Evolutionary conservation across 2,329 filamentous ascomycete species (phyloP), one percentile per base, ranked within the genome.

Genomic region (Cladosporium phlei): DNA sequence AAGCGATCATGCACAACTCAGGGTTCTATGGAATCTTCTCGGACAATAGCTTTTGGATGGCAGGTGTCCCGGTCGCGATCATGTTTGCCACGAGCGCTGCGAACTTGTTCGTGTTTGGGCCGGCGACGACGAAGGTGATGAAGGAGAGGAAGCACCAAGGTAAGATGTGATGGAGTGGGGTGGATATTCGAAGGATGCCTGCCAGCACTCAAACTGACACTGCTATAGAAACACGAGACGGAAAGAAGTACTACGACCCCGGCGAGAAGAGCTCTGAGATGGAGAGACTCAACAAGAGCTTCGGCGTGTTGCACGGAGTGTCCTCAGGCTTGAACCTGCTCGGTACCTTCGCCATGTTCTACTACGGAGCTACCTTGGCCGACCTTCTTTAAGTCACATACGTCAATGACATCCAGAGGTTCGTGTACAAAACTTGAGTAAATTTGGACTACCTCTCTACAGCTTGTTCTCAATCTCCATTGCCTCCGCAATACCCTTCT

Each of bases 191-290:
- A n/a, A n/a, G n/a, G n/a, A n/a, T n/a, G n/a, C n/a, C n/a, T n/a
- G n/a, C n/a, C n/a, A 33, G 14, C 3, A 25, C 9, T 16, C 3
- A 14, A 5, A 22, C 43, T 46, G 37, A 47, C 19, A 5, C 6
- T 29, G 10, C 17, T 10, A 16, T 48, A 77, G 90, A 91, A 74
- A 88, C 85, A 52, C 82, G 84, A 59, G 91, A 96, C 63, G 88
- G 88, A 46, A 96, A 95, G 76, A 86, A 85, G 64, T 87, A 83
- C 66, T 86, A 85, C 60, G 88, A 95, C 54, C 71, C 79, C 43
- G 77, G 82, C 1, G 86, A 88, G 29, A 87, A 95, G 60, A 93
- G 86, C 4, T 75, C 83, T 56, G 87, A 91, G 70, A 96, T 97
- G 90, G 67, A 80, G 56, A 75, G 74, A 7, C 67, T 95, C 58